phyloP scores from a whole-genome alignment of 352 stramenopile genomes.

The Phytophthora constricta region DNA sequence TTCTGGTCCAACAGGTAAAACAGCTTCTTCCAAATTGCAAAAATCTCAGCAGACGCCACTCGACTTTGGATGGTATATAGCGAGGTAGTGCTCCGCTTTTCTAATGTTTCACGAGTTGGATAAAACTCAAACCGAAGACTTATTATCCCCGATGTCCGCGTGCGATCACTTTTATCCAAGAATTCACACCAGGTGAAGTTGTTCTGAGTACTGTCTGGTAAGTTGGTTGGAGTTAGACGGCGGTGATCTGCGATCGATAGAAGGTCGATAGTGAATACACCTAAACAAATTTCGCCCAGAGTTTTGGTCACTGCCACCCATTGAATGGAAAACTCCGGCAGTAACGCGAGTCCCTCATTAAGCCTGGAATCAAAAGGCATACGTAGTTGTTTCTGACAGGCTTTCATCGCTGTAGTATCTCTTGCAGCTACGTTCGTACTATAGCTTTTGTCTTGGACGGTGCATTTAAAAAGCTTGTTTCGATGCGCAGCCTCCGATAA shows the following conservation, averaged over 20 bases:
- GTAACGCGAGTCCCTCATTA: background rate
- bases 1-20: constrained; percentile 73
- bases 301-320: constrained; percentile 30
- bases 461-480: constrained; percentile 36
- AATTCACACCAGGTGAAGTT: constrained; percentile 33
- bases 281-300: constrained; percentile 40
- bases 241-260: constrained; percentile 12
- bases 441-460: constrained; percentile 8
- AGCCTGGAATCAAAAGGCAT: constrained; percentile 19
- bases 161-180: constrained; percentile 24
- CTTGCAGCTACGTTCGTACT: background rate
- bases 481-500: constrained; percentile 15
- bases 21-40: constrained; percentile 70
- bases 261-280: constrained; percentile 28
- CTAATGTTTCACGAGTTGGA: background rate
- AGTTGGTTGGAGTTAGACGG: constrained; percentile 2
- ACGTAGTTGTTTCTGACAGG: constrained; percentile 7
- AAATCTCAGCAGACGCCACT: constrained; percentile 29
- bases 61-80: background rate
- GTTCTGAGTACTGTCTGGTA: background rate
- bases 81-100: background rate
- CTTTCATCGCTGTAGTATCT: background rate
- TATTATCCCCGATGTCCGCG: constrained; percentile 18
- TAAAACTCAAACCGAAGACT: constrained; percentile 31
- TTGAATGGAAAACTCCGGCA: constrained; percentile 28